phyloP scores from a whole-genome alignment of 1,284 basidiomycete genomes.

The Filobasidium uniguttulatum region DNA sequence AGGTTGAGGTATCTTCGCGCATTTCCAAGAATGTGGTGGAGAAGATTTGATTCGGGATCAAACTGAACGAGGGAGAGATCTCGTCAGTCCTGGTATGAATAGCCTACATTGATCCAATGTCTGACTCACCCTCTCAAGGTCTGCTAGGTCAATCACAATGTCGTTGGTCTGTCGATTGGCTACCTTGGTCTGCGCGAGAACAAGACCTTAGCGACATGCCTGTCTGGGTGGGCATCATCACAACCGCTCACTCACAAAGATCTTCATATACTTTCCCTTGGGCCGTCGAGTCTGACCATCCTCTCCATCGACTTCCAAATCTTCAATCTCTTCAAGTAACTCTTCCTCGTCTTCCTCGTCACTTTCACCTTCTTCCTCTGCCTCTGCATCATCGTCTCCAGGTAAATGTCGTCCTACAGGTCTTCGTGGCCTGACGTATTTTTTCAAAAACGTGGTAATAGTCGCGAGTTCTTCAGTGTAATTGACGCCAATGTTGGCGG shows the following conservation, averaged over 20 bases:
- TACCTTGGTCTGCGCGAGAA: conserved; percentile 56
- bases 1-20: conserved; percentile 79
- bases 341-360: conserved; percentile 55
- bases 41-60: conserved; percentile 52
- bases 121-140: conserved; percentile 29
- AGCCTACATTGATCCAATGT: background rate
- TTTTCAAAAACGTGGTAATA: conserved; percentile 31
- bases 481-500: conserved; percentile 32
- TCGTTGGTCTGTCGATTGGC: conserved; percentile 54
- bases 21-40: conserved; percentile 64
- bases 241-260: conserved; percentile 50
- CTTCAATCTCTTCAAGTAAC: conserved; percentile 33
- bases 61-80: conserved; percentile 25
- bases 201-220: conserved; percentile 17
- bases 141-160: conserved; percentile 36
- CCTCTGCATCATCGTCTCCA: conserved; percentile 34
- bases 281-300: conserved; percentile 21
- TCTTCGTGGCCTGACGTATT: conserved; percentile 24
- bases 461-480: conserved; percentile 31
- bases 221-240: background rate
- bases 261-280: conserved; percentile 71
- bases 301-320: conserved; percentile 38
- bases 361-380: conserved; percentile 51
- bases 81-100: conserved; percentile 7
- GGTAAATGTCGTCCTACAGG: conserved; percentile 17